A percentile compares a stretch with the other conserved stretches of the same genome.
Conservation (phyloP, 805 yeast species). For the Lipomyces spencermartinsiae region DNA sequence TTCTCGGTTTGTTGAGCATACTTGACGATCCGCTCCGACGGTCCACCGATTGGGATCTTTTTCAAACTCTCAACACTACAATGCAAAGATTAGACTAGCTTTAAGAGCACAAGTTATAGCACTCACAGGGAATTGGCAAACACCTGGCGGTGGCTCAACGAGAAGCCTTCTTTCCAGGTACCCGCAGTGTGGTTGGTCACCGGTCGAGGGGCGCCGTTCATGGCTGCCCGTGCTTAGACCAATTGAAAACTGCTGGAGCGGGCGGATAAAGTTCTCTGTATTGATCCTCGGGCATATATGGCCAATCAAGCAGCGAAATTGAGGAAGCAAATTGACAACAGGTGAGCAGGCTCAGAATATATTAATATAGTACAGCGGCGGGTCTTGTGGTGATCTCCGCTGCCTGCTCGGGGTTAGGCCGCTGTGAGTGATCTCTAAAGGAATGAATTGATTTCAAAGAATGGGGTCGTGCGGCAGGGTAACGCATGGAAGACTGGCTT, state of each 20-base stretch:
- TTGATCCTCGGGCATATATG: no score
- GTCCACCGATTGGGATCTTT: slow-evolving; percentile 28
- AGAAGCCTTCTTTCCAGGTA: slow-evolving; percentile 29
- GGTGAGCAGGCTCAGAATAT: no score
- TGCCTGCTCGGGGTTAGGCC: no score
- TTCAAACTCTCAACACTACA: slow-evolving; percentile 27
- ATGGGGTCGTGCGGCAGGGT: no score
- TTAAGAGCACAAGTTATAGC: neutral
- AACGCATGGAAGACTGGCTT: no score
- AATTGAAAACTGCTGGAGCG: neutral
- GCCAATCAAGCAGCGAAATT: no score
- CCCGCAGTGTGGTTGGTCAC: slow-evolving; percentile 10
- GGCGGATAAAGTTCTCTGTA: neutral
- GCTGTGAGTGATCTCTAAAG: no score
- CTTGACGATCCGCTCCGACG: slow-evolving; percentile 27
- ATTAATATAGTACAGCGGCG: no score
- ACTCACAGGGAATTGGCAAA: slow-evolving; percentile 27
- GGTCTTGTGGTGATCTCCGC: no score
- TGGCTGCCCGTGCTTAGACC: neutral
- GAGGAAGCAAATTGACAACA: no score
- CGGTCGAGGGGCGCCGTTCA: slow-evolving; percentile 4
- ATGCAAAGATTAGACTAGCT: neutral
- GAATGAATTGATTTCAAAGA: no score
- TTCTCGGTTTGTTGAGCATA: slow-evolving; percentile 32
- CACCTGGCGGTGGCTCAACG: slow-evolving; percentile 25